Evolutionary conservation across 805 yeast species (phyloP).

Genomic region (Pichia eremophila): DNA sequence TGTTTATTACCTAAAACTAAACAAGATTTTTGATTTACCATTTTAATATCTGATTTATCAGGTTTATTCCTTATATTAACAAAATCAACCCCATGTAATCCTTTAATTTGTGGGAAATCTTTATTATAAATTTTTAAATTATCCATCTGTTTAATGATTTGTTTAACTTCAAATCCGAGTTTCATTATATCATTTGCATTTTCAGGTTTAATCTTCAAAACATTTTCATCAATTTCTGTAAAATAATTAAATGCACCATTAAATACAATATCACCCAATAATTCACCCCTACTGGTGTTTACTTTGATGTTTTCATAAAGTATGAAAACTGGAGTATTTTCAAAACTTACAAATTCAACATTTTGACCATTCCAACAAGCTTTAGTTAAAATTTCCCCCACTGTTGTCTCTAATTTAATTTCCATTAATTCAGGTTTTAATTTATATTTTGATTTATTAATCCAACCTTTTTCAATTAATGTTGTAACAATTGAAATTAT

Average conservation of each 20-base stretch:
- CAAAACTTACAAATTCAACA: constrained; percentile 18
- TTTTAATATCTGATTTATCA: constrained; percentile 9
- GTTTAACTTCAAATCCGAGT: constrained; percentile 17
- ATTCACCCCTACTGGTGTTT: constrained; percentile 10
- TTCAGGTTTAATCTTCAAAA: constrained; percentile 11
- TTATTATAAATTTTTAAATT: constrained; percentile 10
- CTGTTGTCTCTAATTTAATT: constrained; percentile 19
- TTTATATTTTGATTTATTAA: constrained; percentile 12
- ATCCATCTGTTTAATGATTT: constrained; percentile 3
- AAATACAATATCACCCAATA: constrained; percentile 20
- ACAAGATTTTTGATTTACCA: constrained; percentile 14
- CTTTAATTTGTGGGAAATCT: constrained; percentile 18
- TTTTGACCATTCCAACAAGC: constrained; percentile 20
- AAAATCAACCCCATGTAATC: constrained; percentile 17
- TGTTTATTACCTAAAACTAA: constrained; percentile 20
- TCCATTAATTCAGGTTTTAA: constrained; percentile 16
- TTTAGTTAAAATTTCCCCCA: constrained; percentile 15
- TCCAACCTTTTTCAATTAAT: constrained; percentile 13
- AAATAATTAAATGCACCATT: constrained; percentile 22
- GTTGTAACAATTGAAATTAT: constrained; percentile 19
- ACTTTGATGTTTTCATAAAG: constrained; percentile 11
- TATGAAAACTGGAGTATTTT: constrained; percentile 19
- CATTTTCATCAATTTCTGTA: constrained; percentile 9
- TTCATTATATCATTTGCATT: constrained; percentile 13
- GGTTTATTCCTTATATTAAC: constrained; percentile 7